A percentile compares a stretch with the other conserved stretches of the same genome.
Evolutionary conservation across 306 rosid genomes (phyloP).

Genomic region (Benincasa hispida): DNA sequence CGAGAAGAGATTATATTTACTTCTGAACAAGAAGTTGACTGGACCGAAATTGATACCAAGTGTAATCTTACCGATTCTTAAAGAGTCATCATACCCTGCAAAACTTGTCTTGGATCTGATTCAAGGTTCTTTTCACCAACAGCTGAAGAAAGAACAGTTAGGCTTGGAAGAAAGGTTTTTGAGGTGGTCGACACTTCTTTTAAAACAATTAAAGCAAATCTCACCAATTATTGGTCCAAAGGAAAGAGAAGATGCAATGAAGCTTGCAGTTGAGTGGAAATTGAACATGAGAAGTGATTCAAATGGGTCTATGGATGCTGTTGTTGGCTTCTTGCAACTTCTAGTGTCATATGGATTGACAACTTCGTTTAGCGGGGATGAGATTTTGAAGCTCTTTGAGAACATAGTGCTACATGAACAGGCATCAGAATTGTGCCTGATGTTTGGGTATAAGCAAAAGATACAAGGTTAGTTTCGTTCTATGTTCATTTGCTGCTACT

Average conservation of each 20-base stretch:
- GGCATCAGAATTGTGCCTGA: conserved; percentile 23
- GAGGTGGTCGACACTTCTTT: conserved; percentile 9
- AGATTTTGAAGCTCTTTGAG: conserved; percentile 35
- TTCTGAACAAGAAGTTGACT: conserved; percentile 11
- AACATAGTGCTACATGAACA: conserved; percentile 23
- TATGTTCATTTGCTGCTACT: background rate
- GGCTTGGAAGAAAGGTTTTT: conserved; percentile 9
- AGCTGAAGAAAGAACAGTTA: conserved; percentile 9
- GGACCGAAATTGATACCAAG: conserved; percentile 1
- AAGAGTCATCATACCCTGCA: conserved; percentile 30
- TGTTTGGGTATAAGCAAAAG: conserved; percentile 26
- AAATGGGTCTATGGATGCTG: conserved; percentile 24
- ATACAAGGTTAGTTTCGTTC: conserved; percentile 30
- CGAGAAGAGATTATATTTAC: conserved; percentile 12
- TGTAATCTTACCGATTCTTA: conserved; percentile 20
- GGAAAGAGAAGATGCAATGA: conserved; percentile 33
- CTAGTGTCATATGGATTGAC: conserved; percentile 27
- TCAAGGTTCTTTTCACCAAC: conserved; percentile 12
- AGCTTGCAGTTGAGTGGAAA: conserved; percentile 37
- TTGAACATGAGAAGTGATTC: conserved; percentile 8
- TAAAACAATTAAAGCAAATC: conserved; percentile 25
- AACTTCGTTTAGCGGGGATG: conserved; percentile 23
- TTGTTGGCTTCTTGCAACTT: conserved; percentile 44
- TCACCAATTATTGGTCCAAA: conserved; percentile 25
- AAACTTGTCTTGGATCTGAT: conserved; percentile 35